Base-by-base conservation (phyloP, 108 stramenopile genomes). In the Pseudonitzschia multiseries region DNA sequence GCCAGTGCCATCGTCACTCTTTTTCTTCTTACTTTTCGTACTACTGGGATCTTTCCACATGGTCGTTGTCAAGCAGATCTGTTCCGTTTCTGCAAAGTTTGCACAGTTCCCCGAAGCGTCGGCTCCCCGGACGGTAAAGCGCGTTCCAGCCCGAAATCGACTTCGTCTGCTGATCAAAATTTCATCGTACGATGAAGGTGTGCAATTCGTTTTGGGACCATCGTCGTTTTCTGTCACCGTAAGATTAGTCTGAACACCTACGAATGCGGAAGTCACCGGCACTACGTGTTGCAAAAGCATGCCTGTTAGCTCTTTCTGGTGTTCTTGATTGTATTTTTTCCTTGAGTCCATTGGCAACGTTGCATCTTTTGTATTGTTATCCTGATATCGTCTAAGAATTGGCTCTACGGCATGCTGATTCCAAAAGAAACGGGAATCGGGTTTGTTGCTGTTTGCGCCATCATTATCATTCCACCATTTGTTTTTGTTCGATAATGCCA, bases 21-120 rank as follows among this genome's bases (percentile, higher is more conserved):
- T 54, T 72, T 44, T 42, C 69, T 29, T 12, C 18, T 26, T 44
- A 14, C 29, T 0, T 18, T 41, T 43, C 32, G 13, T 53, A n/a
- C 20, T 51, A 31, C 51, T 4, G 9, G 26, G 41, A 54, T 0
- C 24, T 54, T 21, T 10, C 53, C 0, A 24, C 13, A 54, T 15
- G 46, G 41, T 79, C 51, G 26, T 71, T 42, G 82, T 22, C 17
- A 92, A 43, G 56, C 83, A 69, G 42, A 96, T 75, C 85, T 97
- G 97, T 75, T 98, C 98, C n/a, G 96, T 97, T 83, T 98, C 98
- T 14, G 88, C 97, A 77, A 88, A 97, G 73, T 98, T 98, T 14
- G 98, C 97, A 27, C 93, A 95, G 44, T 87, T 80, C 9, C 98
- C 98, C 5, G 78, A 72, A n/a, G 76, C 87, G 83, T 98, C 97